Percentiles rank a stretch among this genome's conserved stretches.
phyloP scores from a whole-genome alignment of 192 early-diverging fungal genomes.

The Coemansia javaensis region DNA sequence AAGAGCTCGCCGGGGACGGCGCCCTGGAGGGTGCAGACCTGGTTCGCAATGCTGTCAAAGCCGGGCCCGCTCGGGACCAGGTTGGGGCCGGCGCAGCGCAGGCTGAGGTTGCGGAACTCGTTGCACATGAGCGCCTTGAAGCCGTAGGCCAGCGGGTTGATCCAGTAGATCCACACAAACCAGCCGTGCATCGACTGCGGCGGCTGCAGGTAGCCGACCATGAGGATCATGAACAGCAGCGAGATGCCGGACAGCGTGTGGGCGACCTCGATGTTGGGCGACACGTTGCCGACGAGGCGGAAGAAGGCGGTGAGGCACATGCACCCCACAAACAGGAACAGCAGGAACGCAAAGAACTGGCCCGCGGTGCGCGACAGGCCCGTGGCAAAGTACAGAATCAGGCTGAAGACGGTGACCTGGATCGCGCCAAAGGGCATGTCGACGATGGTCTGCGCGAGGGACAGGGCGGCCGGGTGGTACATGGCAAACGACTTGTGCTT shows the following conservation, averaged over 20 bases:
- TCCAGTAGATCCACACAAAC: constrained; percentile 64
- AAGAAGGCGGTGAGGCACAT: constrained; percentile 54
- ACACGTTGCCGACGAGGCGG: constrained; percentile 54
- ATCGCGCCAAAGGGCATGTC: constrained; percentile 54
- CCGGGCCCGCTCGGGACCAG: constrained; percentile 49
- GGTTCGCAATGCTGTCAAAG: constrained; percentile 35
- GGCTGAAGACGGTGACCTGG: constrained; percentile 50
- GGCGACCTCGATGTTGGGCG: constrained; percentile 54
- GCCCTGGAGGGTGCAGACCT: constrained; percentile 59
- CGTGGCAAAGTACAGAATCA: constrained; percentile 59
- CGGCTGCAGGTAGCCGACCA: constrained; percentile 58
- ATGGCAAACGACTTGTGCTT: constrained; percentile 73
- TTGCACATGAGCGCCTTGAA: constrained; percentile 63
- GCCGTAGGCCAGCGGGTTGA: constrained; percentile 66
- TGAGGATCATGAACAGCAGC: constrained; percentile 56
- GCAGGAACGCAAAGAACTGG: constrained; percentile 56
- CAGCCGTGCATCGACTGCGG: constrained; percentile 53
- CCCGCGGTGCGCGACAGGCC: constrained; percentile 50
- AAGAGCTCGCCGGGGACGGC: constrained; percentile 44
- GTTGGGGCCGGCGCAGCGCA: constrained; percentile 18
- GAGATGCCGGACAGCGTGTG: constrained; percentile 57
- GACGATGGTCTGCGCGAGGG: constrained; percentile 18
- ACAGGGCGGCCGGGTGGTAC: constrained; percentile 29
- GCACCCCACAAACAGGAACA: constrained; percentile 48
- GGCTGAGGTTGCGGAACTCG: constrained; percentile 36